Percentiles rank a stretch among this genome's conserved stretches.
Evolutionary conservation across 73 alveolate genomes (phyloP).

Genomic region (Effrenium voratum): DNA sequence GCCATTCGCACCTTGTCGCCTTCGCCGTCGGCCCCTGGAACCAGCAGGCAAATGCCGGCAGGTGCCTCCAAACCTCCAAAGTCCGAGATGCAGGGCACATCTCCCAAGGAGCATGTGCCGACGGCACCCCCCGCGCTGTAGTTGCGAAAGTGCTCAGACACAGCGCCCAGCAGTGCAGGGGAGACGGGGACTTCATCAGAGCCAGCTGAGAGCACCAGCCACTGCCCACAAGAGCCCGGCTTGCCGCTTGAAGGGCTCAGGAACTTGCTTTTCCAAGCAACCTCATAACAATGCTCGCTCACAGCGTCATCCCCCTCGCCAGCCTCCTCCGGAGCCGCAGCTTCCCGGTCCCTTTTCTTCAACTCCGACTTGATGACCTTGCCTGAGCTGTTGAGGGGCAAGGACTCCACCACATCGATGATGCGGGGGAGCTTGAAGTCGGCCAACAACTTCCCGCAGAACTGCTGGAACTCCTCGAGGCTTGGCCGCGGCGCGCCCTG

Average conservation of each 20-base stretch:
- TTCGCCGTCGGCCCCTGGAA: slow-evolving; percentile 37
- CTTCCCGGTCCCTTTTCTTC: slow-evolving; percentile 37
- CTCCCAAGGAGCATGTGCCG: slow-evolving; percentile 45
- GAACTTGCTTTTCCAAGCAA: slow-evolving; percentile 36
- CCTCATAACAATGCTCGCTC: slow-evolving; percentile 38
- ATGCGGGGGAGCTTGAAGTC: slow-evolving; percentile 65
- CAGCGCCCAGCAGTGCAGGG: neutral
- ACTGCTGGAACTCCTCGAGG: slow-evolving; percentile 21
- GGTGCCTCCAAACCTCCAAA: slow-evolving; percentile 60
- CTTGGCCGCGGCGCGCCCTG: slow-evolving; percentile 51
- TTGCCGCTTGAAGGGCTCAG: neutral
- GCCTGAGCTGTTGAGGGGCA: slow-evolving; percentile 71
- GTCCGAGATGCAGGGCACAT: slow-evolving; percentile 14
- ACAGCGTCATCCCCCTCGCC: neutral
- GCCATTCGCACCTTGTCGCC: slow-evolving; percentile 51
- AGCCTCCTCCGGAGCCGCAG: neutral
- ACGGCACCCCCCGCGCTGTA: slow-evolving; percentile 17
- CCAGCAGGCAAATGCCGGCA: slow-evolving; percentile 31
- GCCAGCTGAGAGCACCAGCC: slow-evolving; percentile 69
- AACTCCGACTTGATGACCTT: slow-evolving; percentile 55
- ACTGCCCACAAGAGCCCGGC: slow-evolving; percentile 31
- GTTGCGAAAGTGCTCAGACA: slow-evolving; percentile 3
- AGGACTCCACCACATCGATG: slow-evolving; percentile 35
- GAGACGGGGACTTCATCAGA: slow-evolving; percentile 28
- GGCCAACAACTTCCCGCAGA: slow-evolving; percentile 50